Conservation (phyloP, 495 filamentous ascomycete genomes). For the Penicillium roqueforti region DNA sequence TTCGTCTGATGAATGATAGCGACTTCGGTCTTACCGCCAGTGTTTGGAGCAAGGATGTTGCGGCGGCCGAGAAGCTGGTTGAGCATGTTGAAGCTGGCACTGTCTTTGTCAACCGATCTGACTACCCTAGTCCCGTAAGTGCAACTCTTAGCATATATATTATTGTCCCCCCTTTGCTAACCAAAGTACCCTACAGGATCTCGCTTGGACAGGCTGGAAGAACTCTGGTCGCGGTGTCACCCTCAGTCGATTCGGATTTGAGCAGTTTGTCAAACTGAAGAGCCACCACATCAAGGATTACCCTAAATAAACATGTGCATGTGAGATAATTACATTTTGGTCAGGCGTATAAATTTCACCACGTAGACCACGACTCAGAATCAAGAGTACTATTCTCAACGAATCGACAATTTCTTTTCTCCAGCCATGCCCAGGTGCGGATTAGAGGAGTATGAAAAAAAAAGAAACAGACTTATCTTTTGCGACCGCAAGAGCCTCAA, state of each 20-base stretch:
- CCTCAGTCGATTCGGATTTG: constrained; percentile 82
- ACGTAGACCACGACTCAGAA: background rate
- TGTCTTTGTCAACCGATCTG: constrained; percentile 88
- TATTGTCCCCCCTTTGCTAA: constrained; percentile 3
- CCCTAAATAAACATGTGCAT: constrained; percentile 18
- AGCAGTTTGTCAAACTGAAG: constrained; percentile 91
- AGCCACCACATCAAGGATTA: constrained; percentile 82
- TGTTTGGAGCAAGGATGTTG: constrained; percentile 89
- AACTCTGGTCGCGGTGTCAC: constrained; percentile 87
- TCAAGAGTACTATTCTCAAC: background rate
- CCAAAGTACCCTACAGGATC: constrained; percentile 55
- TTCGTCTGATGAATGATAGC: constrained; percentile 84
- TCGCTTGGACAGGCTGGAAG: constrained; percentile 98
- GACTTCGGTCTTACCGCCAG: constrained; percentile 88
- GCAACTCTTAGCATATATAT: background rate
- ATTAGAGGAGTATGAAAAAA: too few species aligned
- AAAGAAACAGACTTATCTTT: too few species aligned
- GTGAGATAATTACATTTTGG: background rate
- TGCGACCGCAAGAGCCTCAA: too few species aligned
- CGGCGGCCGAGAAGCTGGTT: constrained; percentile 64
- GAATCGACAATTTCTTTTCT: too few species aligned
- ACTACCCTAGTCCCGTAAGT: constrained; percentile 84
- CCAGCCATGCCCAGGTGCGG: too few species aligned
- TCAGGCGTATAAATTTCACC: background rate
- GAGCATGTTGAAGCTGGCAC: constrained; percentile 88